Conservation (phyloP, 768 basidiomycete genomes). For the Boletus coccyginus region DNA sequence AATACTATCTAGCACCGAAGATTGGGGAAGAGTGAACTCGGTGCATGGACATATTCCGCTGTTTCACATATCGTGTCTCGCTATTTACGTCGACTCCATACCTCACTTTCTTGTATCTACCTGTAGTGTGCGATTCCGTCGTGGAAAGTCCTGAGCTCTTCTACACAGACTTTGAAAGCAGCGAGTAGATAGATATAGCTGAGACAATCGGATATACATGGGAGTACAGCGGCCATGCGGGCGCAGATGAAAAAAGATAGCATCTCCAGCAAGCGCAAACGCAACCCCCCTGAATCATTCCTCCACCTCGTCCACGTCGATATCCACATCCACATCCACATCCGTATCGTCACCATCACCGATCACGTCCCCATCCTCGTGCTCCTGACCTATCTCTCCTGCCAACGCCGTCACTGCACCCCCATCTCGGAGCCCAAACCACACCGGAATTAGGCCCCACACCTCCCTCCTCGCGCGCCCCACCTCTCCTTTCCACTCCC, state of each 20-base stretch:
- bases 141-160: neutral
- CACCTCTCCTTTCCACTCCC: constrained; percentile 42
- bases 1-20: constrained; percentile 96
- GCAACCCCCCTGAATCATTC: constrained; percentile 6
- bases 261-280: constrained; percentile 9
- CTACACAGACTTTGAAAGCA: constrained; percentile 4
- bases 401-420: neutral
- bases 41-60: constrained; percentile 5
- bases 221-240: neutral
- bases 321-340: neutral
- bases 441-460: constrained; percentile 58
- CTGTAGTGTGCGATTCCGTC: neutral
- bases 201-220: constrained; percentile 5
- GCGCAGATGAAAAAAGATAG: constrained; percentile 10
- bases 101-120: constrained; percentile 16
- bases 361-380: neutral
- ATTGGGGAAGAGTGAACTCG: constrained; percentile 72
- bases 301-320: constrained; percentile 12
- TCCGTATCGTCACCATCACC: constrained; percentile 11
- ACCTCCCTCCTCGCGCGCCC: constrained; percentile 54
- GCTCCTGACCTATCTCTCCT: neutral
- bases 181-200: constrained; percentile 17
- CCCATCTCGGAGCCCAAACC: constrained; percentile 52
- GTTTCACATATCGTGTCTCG: constrained; percentile 10
- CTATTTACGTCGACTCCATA: constrained; percentile 8